Conservation (phyloP, 176 grass and related monocot species). For the Tillandsia leiboldiana region DNA sequence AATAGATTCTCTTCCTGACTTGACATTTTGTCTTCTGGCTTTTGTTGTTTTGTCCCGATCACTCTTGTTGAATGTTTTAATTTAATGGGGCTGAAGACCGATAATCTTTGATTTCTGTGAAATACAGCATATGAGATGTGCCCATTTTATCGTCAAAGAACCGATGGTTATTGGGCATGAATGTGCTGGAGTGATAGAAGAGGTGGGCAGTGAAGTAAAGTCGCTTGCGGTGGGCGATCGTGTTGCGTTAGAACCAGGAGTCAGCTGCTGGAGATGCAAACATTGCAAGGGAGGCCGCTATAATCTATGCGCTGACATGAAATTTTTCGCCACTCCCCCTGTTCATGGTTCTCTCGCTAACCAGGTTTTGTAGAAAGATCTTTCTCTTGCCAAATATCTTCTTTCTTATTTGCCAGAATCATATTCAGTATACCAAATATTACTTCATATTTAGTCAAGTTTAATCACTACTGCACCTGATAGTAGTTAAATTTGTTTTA, state of each 20-base stretch:
- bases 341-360: conserved; percentile 71
- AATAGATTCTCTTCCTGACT: background rate
- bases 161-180: conserved; percentile 97
- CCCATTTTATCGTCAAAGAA: conserved; percentile 78
- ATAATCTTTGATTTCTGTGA: background rate
- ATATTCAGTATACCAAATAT: background rate
- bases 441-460: background rate
- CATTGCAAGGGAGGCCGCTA: conserved; percentile 83
- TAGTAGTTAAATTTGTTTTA: background rate
- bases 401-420: background rate
- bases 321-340: conserved; percentile 78
- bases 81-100: too few relatives aligned
- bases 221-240: conserved; percentile 48
- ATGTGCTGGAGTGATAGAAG: conserved; percentile 80
- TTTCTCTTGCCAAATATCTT: background rate
- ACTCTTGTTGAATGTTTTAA: too few relatives aligned
- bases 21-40: background rate
- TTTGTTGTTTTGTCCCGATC: too few relatives aligned
- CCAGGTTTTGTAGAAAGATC: conserved; percentile 28
- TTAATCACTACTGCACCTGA: background rate
- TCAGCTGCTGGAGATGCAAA: conserved; percentile 89
- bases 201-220: conserved; percentile 53
- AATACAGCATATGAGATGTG: conserved; percentile 59
- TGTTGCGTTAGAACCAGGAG: conserved; percentile 74
- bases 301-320: conserved; percentile 89